phyloP scores from a whole-genome alignment of 1,284 basidiomycete genomes.

The Leccinum subfulvum region DNA sequence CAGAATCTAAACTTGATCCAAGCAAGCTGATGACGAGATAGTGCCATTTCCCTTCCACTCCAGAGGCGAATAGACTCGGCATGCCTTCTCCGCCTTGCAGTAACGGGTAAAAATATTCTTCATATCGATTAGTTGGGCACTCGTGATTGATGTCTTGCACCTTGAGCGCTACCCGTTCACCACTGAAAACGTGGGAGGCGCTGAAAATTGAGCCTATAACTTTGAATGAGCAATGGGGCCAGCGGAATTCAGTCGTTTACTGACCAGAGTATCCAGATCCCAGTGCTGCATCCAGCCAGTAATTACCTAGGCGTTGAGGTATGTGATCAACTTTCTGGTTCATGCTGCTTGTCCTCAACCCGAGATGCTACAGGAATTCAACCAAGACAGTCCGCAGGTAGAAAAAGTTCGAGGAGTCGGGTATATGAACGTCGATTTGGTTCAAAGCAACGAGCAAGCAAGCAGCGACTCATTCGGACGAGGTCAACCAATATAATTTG shows the following conservation, averaged over 20 bases:
- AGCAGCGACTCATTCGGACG: background rate
- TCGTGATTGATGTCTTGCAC: constrained; percentile 64
- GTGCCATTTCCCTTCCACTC: constrained; percentile 61
- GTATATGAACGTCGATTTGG: background rate
- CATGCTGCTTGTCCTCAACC: constrained; percentile 18
- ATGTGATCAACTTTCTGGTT: constrained; percentile 26
- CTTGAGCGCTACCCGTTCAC: constrained; percentile 66
- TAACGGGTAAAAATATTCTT: constrained; percentile 65
- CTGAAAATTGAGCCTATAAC: constrained; percentile 60
- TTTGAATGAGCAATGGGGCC: constrained; percentile 2
- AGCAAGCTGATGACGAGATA: constrained; percentile 74
- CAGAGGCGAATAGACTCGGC: constrained; percentile 63
- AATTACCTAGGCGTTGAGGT: constrained; percentile 46
- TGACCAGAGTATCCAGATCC: constrained; percentile 58
- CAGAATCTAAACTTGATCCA: constrained; percentile 62
- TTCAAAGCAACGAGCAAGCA: background rate
- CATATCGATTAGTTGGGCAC: constrained; percentile 72
- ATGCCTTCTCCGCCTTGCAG: constrained; percentile 73
- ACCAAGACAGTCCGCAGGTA: background rate
- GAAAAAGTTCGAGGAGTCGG: background rate
- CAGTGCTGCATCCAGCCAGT: constrained; percentile 43
- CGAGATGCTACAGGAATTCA: background rate
- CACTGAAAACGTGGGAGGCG: constrained; percentile 54
- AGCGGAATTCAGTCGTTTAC: constrained; percentile 4
- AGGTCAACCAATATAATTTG: constrained; percentile 3